These are phyloP conservation scores for Cocos nucifera DNA, from an alignment of 176 grass and related monocot genomes.

Conservation along the genomic window DNA sequence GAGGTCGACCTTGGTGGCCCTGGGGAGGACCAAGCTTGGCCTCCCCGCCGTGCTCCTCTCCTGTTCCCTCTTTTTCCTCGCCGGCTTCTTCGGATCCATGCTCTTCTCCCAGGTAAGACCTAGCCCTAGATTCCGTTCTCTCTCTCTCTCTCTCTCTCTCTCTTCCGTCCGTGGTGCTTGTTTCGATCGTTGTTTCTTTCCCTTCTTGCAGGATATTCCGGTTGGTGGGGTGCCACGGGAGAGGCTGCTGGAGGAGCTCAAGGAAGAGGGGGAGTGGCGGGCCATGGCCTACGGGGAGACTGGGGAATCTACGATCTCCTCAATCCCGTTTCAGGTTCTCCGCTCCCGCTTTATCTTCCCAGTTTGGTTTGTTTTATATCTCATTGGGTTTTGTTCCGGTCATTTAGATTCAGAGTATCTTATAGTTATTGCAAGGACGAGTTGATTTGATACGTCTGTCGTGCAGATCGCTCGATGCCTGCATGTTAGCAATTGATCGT, in stretches of 20 bases:
- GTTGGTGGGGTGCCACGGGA: slow-evolving; percentile 30
- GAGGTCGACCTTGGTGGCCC: background rate
- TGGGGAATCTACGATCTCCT: slow-evolving; percentile 34
- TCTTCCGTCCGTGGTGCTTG: slow-evolving; percentile 12
- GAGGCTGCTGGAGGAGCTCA: slow-evolving; percentile 27
- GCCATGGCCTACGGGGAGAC: slow-evolving; percentile 55
- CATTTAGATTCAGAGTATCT: no score
- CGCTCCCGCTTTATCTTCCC: background rate
- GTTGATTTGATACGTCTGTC: no score
- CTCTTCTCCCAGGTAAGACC: slow-evolving; percentile 49
- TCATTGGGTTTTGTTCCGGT: background rate
- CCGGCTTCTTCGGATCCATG: slow-evolving; percentile 69
- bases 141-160: background rate
- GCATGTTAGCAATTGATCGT: no score
- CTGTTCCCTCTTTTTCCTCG: slow-evolving; percentile 85
- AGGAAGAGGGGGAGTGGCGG: slow-evolving; percentile 28
- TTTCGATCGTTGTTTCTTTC: background rate
- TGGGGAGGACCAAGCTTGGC: slow-evolving; percentile 40
- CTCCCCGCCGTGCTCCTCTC: slow-evolving; percentile 63
- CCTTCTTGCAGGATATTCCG: slow-evolving; percentile 7
- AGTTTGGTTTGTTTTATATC: background rate
- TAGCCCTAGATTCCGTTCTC: background rate
- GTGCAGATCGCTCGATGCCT: no score
- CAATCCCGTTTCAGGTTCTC: slow-evolving; percentile 60
- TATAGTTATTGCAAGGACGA: no score